Conservation (phyloP, 805 yeast species). For the Vanderwaltozyma verrucispora region DNA sequence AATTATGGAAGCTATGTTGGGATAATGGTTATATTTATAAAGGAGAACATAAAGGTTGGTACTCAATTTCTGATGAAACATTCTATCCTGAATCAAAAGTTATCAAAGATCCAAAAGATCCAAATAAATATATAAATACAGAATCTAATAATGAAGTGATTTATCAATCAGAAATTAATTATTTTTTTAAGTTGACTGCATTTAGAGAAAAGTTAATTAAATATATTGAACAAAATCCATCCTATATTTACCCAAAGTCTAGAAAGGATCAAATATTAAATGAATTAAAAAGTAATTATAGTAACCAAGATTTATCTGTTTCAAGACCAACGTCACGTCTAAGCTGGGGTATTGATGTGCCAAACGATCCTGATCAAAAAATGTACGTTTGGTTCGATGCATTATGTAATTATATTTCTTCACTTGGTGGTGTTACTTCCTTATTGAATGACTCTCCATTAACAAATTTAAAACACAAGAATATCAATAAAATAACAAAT, state of each 20-base stretch:
- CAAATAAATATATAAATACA: conserved; percentile 27
- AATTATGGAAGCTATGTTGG: conserved; percentile 57
- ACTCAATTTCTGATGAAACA: conserved; percentile 87
- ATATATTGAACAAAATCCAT: conserved; percentile 37
- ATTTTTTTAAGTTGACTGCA: conserved; percentile 66
- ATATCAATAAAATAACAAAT: background rate
- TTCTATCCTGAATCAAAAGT: conserved; percentile 82
- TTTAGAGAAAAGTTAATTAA: conserved; percentile 47
- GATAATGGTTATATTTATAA: conserved; percentile 61
- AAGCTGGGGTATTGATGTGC: conserved; percentile 87
- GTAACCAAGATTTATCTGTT: conserved; percentile 64
- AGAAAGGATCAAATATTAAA: conserved; percentile 44
- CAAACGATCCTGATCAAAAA: conserved; percentile 63
- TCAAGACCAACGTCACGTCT: conserved; percentile 74
- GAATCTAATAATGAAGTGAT: conserved; percentile 73
- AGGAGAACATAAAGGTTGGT: conserved; percentile 90
- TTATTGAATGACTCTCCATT: conserved; percentile 11
- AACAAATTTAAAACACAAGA: conserved; percentile 13
- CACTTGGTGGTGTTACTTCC: conserved; percentile 46
- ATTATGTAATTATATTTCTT: conserved; percentile 69
- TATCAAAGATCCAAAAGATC: conserved; percentile 24
- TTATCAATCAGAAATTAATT: conserved; percentile 72
- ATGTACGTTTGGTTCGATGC: conserved; percentile 98
- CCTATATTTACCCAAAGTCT: conserved; percentile 56
- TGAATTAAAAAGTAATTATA: conserved; percentile 39